These are phyloP conservation scores for Haplographium delicatum DNA, from an alignment of 495 filamentous ascomycete species.

Conservation along the genomic window DNA sequence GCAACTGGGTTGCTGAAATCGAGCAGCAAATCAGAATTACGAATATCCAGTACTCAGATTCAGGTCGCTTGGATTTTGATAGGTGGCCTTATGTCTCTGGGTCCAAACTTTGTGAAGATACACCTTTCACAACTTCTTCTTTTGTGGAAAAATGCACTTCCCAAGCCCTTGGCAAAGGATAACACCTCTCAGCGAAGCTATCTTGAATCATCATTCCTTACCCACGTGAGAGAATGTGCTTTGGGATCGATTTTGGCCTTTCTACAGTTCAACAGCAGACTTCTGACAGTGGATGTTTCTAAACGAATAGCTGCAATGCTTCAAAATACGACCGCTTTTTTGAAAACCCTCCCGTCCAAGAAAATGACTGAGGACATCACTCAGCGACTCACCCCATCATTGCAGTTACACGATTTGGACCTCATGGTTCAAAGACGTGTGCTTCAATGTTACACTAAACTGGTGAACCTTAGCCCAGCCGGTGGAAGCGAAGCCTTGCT, in stretches of 20 bases:
- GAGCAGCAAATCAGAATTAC: conserved; percentile 84
- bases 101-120: conserved; percentile 98
- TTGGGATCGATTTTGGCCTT: conserved; percentile 88
- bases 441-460: conserved; percentile 86
- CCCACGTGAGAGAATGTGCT: conserved; percentile 93
- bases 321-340: conserved; percentile 88
- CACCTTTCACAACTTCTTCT: conserved; percentile 91
- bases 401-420: conserved; percentile 87
- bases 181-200: conserved; percentile 74
- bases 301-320: conserved; percentile 88
- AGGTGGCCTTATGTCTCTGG: conserved; percentile 91
- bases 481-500: conserved; percentile 78
- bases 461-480: conserved; percentile 78
- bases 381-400: conserved; percentile 75
- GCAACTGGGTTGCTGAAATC: conserved; percentile 90
- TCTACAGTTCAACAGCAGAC: conserved; percentile 85
- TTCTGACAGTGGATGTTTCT: conserved; percentile 92
- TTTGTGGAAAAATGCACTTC: conserved; percentile 97
- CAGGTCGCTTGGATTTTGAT: conserved; percentile 98
- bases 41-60: conserved; percentile 88
- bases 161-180: conserved; percentile 87
- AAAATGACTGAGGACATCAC: conserved; percentile 86
- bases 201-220: conserved; percentile 85
- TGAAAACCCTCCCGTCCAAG: conserved; percentile 74
- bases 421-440: conserved; percentile 92